These are phyloP conservation scores for Puccinia polysora DNA, from an alignment of 1,284 basidiomycete species.

Conservation along the genomic window DNA sequence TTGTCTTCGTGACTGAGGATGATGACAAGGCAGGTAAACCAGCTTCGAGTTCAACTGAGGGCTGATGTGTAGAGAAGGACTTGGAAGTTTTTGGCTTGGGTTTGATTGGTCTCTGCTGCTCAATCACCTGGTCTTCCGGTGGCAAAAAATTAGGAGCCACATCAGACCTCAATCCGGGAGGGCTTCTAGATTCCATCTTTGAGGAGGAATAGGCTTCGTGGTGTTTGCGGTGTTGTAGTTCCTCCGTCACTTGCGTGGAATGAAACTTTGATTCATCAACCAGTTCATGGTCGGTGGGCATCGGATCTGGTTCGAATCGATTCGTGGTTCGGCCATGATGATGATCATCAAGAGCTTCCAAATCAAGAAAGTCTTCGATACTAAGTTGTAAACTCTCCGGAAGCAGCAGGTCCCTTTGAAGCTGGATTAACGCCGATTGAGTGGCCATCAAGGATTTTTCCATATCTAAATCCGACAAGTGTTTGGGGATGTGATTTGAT, in stretches of 20 bases:
- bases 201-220: constrained; percentile 5
- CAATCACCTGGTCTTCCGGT: too few relatives aligned
- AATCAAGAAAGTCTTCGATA: constrained; percentile 26
- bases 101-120: background rate
- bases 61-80: too few relatives aligned
- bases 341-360: constrained; percentile 1
- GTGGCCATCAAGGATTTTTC: constrained; percentile 40
- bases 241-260: constrained; percentile 6
- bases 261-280: constrained; percentile 27
- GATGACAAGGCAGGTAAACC: background rate
- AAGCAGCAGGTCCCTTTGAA: constrained; percentile 7
- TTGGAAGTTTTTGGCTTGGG: background rate
- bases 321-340: background rate
- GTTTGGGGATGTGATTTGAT: constrained; percentile 2
- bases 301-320: background rate
- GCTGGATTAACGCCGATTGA: constrained; percentile 29
- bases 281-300: constrained; percentile 26
- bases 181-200: background rate
- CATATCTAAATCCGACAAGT: constrained; percentile 23
- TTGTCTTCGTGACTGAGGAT: too few relatives aligned
- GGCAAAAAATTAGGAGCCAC: too few relatives aligned
- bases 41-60: background rate
- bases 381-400: constrained; percentile 2
- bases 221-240: constrained; percentile 1
- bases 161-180: too few relatives aligned